These are phyloP conservation scores for Chloris gayana DNA, from an alignment of 176 grass and related monocot genomes.

Conservation along the genomic window DNA sequence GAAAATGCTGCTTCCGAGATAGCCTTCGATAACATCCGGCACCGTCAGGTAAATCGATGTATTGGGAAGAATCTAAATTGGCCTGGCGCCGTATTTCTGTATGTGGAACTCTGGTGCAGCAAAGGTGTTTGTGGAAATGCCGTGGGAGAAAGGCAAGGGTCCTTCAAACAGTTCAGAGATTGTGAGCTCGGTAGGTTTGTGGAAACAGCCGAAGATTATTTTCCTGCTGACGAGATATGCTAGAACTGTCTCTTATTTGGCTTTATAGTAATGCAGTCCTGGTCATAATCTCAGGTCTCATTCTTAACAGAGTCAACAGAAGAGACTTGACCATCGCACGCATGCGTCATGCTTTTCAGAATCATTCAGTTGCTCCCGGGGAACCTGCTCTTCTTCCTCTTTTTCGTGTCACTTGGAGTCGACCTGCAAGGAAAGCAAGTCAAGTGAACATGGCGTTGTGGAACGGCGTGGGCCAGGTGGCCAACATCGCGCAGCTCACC, in stretches of 20 bases:
- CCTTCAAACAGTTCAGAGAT: too few species aligned
- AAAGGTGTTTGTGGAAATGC: neutral
- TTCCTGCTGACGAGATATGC: neutral
- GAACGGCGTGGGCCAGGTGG: slow-evolving; percentile 52
- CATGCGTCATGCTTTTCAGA: neutral
- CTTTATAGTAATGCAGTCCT: neutral
- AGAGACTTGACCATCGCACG: neutral
- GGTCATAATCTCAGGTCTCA: neutral
- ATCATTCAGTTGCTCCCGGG: neutral
- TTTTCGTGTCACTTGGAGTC: neutral
- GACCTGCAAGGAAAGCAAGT: neutral
- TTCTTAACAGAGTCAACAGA: neutral
- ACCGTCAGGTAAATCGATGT: neutral
- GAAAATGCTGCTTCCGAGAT: neutral
- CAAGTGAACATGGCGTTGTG: slow-evolving; percentile 51
- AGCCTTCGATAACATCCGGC: neutral
- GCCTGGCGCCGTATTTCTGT: neutral
- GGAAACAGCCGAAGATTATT: too few species aligned
- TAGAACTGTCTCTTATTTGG: neutral
- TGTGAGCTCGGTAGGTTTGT: too few species aligned
- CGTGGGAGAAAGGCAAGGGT: too few species aligned
- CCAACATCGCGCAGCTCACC: slow-evolving; percentile 55
- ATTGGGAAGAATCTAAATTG: too few species aligned
- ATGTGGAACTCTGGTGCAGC: neutral
- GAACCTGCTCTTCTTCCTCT: neutral